phyloP scores from a whole-genome alignment of 495 filamentous ascomycete genomes.

The Filosporella fistucella region DNA sequence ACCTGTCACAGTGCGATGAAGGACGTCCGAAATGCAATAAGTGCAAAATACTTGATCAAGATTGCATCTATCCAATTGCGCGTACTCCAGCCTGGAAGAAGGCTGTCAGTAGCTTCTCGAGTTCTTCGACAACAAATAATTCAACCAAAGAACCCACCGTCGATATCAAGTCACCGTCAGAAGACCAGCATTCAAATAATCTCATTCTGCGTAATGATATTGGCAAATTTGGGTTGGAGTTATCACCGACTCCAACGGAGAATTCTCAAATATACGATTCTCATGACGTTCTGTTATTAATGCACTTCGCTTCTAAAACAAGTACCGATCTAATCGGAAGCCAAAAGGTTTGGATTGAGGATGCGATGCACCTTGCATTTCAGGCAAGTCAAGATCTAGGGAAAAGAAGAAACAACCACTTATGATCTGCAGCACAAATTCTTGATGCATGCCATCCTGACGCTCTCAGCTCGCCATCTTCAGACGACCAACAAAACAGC shows the following conservation, averaged over 20 bases:
- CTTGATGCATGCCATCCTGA: constrained; percentile 12
- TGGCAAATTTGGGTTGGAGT: background rate
- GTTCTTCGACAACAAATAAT: background rate
- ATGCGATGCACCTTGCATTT: constrained; percentile 9
- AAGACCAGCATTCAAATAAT: too few relatives aligned
- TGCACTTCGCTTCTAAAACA: constrained; percentile 2
- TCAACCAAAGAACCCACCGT: background rate
- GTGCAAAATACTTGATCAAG: background rate
- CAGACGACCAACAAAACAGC: background rate
- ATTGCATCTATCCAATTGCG: constrained; percentile 2
- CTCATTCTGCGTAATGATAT: too few relatives aligned
- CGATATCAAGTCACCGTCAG: background rate
- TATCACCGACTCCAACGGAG: background rate
- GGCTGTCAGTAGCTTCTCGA: background rate
- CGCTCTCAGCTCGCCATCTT: constrained; percentile 7
- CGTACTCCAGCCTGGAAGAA: constrained; percentile 4
- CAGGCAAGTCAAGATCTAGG: background rate
- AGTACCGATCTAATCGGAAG: background rate
- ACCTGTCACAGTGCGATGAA: constrained; percentile 11
- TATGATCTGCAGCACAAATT: constrained; percentile 7
- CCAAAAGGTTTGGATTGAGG: constrained; percentile 3
- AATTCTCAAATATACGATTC: background rate
- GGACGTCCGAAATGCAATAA: background rate
- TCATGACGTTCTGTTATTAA: background rate
- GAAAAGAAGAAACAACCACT: background rate